These are phyloP conservation scores for Crotalaria pallida DNA, from an alignment of 306 rosid species.

Conservation along the genomic window DNA sequence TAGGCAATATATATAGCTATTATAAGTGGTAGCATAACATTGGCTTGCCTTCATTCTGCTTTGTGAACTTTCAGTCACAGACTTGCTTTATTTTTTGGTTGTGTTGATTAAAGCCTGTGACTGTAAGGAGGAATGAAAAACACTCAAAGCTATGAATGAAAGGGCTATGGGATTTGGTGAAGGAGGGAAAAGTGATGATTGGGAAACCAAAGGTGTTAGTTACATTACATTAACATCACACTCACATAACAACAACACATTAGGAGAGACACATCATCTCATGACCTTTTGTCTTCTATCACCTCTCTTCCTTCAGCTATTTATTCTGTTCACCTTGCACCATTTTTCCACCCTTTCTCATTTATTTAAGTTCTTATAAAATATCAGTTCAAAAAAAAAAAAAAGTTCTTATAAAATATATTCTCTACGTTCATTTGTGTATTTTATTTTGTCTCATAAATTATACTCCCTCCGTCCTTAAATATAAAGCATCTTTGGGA, in stretches of 20 bases:
- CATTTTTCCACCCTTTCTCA: no score
- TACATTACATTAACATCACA: not conserved
- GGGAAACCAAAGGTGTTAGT: not conserved
- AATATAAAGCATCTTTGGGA: no score
- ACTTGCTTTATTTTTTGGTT: not conserved
- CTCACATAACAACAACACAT: not conserved
- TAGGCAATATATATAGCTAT: not conserved
- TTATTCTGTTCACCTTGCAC: not conserved
- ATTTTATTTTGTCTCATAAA: no score
- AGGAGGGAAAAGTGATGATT: not conserved
- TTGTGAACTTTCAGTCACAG: not conserved
- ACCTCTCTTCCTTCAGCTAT: not conserved
- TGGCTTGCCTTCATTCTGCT: constrained; percentile 34
- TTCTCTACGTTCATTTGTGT: no score
- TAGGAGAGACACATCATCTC: not conserved
- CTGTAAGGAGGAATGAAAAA: not conserved
- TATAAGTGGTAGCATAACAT: no score
- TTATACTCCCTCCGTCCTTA: no score
- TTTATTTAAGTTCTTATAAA: no score
- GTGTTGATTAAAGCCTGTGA: not conserved
- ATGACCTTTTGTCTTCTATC: not conserved
- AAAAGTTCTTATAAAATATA: no score
- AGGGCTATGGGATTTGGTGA: constrained; percentile 18
- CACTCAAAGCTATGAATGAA: not conserved
- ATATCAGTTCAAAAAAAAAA: no score